A percentile compares a stretch with the other conserved stretches of the same genome.
Evolutionary conservation across 1,139 yeast species (phyloP).

Genomic region (Candida freyschussii): DNA sequence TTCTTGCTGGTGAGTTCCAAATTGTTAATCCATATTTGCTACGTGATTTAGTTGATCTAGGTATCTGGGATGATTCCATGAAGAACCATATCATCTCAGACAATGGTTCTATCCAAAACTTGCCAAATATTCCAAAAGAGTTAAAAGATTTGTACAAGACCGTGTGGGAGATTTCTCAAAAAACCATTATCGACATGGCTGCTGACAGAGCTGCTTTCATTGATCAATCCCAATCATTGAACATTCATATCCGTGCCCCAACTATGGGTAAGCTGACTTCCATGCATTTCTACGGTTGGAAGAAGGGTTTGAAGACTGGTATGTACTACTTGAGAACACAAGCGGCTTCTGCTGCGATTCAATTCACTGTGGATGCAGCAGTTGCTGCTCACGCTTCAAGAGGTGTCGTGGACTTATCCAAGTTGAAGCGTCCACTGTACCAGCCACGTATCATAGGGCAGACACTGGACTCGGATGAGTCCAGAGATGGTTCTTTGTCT

Average conservation of each 20-base stretch:
- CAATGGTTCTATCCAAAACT: slow-evolving; percentile 81
- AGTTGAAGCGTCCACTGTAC: slow-evolving; percentile 52
- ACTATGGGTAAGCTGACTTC: slow-evolving; percentile 93
- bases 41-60: slow-evolving; percentile 76
- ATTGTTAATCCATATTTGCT: slow-evolving; percentile 79
- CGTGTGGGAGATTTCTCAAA: slow-evolving; percentile 95
- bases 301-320: slow-evolving; percentile 94
- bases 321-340: slow-evolving; percentile 95
- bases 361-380: slow-evolving; percentile 46
- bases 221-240: slow-evolving; percentile 92
- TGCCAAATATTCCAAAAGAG: slow-evolving; percentile 72
- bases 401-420: slow-evolving; percentile 48
- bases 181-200: slow-evolving; percentile 85
- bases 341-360: slow-evolving; percentile 93
- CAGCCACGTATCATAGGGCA: slow-evolving; percentile 29
- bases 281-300: slow-evolving; percentile 98
- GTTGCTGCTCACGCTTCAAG: slow-evolving; percentile 39
- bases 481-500: slow-evolving; percentile 24
- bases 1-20: slow-evolving; percentile 84
- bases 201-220: slow-evolving; percentile 92
- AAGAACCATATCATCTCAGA: slow-evolving; percentile 74
- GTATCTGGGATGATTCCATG: slow-evolving; percentile 77
- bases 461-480: slow-evolving; percentile 18
- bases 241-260: slow-evolving; percentile 79
- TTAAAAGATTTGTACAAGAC: slow-evolving; percentile 81